A percentile compares a stretch with the other conserved stretches of the same genome.
These are phyloP conservation scores for Phaeosphaeriaceae sp. DNA, from an alignment of 2,329 filamentous ascomycete genomes.

Conservation along the genomic window DNA sequence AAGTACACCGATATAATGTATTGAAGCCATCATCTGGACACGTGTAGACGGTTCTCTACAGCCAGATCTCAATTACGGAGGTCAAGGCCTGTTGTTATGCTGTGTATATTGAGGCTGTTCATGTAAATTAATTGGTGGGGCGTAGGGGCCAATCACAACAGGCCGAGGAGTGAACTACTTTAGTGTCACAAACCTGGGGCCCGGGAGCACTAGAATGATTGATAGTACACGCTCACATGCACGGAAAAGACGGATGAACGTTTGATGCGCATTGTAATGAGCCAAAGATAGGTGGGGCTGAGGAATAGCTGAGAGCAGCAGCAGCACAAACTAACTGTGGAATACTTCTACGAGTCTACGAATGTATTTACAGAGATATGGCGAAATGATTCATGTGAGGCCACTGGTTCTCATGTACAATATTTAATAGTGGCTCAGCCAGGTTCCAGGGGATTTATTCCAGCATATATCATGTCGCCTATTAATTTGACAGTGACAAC, in stretches of 20 bases:
- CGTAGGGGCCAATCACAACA: constrained; percentile 32
- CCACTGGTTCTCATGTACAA: no score
- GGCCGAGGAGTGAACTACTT: background rate
- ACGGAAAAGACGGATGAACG: background rate
- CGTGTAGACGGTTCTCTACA: constrained; percentile 39
- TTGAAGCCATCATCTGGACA: constrained; percentile 32
- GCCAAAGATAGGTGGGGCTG: no score
- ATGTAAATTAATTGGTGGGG: constrained; percentile 43
- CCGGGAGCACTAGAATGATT: constrained; percentile 7
- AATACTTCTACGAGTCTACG: no score
- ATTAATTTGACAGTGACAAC: no score
- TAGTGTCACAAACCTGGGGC: constrained; percentile 8
- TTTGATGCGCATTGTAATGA: background rate
- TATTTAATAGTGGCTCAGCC: no score
- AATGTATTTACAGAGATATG: no score
- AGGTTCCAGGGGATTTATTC: no score
- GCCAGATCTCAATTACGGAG: constrained; percentile 30
- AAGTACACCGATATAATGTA: constrained; percentile 24
- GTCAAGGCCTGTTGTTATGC: constrained; percentile 23
- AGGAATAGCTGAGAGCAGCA: no score
- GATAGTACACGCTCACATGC: background rate
- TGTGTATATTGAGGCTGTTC: constrained; percentile 42
- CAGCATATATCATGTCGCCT: no score
- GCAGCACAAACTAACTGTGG: no score
- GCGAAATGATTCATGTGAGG: no score